Base-by-base conservation (phyloP, 2,329 filamentous ascomycete genomes). In the Knufia petricola region DNA sequence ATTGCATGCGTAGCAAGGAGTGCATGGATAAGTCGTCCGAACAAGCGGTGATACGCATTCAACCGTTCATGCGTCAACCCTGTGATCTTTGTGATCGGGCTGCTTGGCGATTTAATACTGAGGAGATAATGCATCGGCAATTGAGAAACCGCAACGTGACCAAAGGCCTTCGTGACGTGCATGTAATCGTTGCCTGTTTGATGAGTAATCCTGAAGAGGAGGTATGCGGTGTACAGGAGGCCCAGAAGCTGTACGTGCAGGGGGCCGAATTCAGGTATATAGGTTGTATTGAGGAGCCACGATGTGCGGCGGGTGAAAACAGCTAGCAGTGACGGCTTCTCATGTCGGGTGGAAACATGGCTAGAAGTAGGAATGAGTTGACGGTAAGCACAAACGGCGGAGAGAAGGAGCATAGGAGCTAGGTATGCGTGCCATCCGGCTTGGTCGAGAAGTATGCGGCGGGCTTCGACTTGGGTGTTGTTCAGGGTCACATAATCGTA, bases 161-260 rank as follows among this genome's bases (percentile, higher is more conserved):
- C 78, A 46, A 82, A 69, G 3, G 78, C 72, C 63, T 80, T 81
- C 20, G 79, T 81, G 20, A 82, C 64, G 60, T 82, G 79, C 24
- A 81, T 67, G 49, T 81, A 82, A 61, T 82, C 78, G 10, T 54
- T 36, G 4, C 55, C 49, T 12, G 58, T 59, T 40, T 50, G 23
- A 30, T 48, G 49, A 32, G 50, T 38, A 41, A 48, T 46, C 4
- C 57, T 50, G 39, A 51, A 56, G 6, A 58, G 37, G 9, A 59
- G 55, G 51, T 52, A 58, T 24, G 20, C 4, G 7, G 50, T 31
- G 42, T 59, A 59, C n/a, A 51, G 1, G 9, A 50, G 8, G 10
- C 48, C 55, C 6, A 53, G n/a, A 1, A 58, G 21, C 12, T 54
- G 55, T n/a, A 55, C 40, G 23, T 40, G 31, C 8, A 56, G 40